Base-by-base conservation (phyloP, 257 asterid species). In the Scutellaria barbata region DNA sequence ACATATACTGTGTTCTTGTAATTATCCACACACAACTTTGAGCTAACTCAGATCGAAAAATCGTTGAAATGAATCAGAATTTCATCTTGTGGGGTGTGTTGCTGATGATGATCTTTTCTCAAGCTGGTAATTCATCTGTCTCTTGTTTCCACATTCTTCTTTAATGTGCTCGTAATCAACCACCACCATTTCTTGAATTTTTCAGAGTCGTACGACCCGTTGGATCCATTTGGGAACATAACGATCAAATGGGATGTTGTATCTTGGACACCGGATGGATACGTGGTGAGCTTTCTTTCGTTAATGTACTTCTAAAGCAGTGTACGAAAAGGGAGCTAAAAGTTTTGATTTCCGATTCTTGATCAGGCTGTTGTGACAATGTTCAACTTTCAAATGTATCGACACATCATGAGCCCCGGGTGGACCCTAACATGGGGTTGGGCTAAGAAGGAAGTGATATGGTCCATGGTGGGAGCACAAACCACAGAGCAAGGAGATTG, bases 401-500 rank as follows among this genome's bases (percentile, higher is more conserved):
- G 92, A 13, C 90, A 85, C 73, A 87, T 84, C 17, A 85, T 82
- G 82, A 85, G 85, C 74, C 96, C 95, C 0, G 95, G 95, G 0
- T 90, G 96, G 96, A 88, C 88, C 40, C 54, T 90, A 66, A 74
- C 84, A 16, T 90, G 96, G 95, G 80, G 82, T 18, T 90, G 96
- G 96, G 83, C 91, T 48, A 90, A 87, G 83, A 88, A 87, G 77
- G 95, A 90, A 72, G 96, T 88, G 63, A 88, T 90, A 39, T 88
- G 95, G 96, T 80, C 93, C 13, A 82, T 85, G 51, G 91, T 88
- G 8, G 96, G 95, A 16, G 89, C 96, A 50, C 91, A 88, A 73
- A 66, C 96, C 14, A 90, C 92, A 10, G 96, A 90, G 54, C 96
- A 90, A 83, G 96, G 96, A 10, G 95, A 90, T 14, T 90, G 95